Evolutionary conservation across 208 protist genomes (phyloP).

Genomic region (Acanthamoeba sp.): DNA sequence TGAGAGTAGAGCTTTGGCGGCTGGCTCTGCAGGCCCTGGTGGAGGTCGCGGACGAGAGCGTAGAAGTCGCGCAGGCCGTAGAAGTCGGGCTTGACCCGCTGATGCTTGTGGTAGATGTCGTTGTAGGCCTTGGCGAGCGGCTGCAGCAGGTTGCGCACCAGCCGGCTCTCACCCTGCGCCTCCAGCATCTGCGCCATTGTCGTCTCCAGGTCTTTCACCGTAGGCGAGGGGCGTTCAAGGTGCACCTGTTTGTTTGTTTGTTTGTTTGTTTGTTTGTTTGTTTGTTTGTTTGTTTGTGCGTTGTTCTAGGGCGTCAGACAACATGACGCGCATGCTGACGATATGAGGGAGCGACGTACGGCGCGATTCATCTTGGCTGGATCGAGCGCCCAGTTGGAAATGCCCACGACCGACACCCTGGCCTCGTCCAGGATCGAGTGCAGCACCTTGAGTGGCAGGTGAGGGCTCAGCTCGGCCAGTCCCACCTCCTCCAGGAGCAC

Average conservation of each 20-base stretch:
- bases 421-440: slow-evolving; percentile 87
- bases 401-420: slow-evolving; percentile 88
- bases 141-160: neutral
- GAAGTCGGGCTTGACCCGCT: slow-evolving; percentile 78
- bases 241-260: slow-evolving; percentile 69
- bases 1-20: neutral
- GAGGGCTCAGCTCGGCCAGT: slow-evolving; percentile 87
- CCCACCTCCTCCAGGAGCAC: slow-evolving; percentile 93
- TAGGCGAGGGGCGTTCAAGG: slow-evolving; percentile 6
- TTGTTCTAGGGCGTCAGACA: neutral
- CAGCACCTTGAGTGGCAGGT: slow-evolving; percentile 92
- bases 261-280: too few species aligned
- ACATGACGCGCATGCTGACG: slow-evolving; percentile 78
- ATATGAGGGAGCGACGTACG: slow-evolving; percentile 72
- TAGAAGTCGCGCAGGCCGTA: slow-evolving; percentile 89
- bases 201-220: slow-evolving; percentile 50
- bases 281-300: too few species aligned
- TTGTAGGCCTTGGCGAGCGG: slow-evolving; percentile 27
- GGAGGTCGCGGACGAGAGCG: slow-evolving; percentile 67
- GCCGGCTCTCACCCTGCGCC: slow-evolving; percentile 16
- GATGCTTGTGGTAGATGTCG: slow-evolving; percentile 69
- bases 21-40: neutral
- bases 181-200: neutral
- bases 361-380: slow-evolving; percentile 93
- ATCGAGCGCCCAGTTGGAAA: slow-evolving; percentile 92